Base-by-base conservation (phyloP, 2,329 filamentous ascomycete genomes). In the Tolypocladium ovalisporum region DNA sequence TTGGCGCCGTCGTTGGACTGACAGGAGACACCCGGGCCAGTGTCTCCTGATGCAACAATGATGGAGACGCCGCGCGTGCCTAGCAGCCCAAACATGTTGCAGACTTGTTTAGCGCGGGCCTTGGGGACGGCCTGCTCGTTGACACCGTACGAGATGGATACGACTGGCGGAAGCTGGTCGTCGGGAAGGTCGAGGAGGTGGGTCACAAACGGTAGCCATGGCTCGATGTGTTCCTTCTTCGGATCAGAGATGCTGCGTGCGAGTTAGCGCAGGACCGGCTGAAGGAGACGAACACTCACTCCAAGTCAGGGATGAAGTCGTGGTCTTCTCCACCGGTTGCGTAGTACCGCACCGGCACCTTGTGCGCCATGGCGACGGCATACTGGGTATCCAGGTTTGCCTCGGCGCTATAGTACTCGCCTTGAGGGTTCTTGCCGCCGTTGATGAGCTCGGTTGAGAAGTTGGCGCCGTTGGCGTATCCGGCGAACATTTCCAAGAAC, bases 141-240 rank as follows among this genome's bases (percentile, higher is more conserved):
- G 62, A 88, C 85, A 32, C 84, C 85, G 65, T 89, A 90, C 0
- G 85, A 89, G n/a, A 84, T 86, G 44, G 79, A 80, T 47, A 90
- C 76, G 22, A 88, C 81, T 4, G 81, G 77, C 0, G 87, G 86
- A 0, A 89, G 73, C 22, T 80, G 67, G 3, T 74, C 67, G 59
- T 82, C 77, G 1, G 75, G 68, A 24, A 85, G 75, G 24, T 72
- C 67, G 3, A 87, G 72, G 12, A 89, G 74, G 66, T 85, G 81
- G 57, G 79, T 76, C 7, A 86, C 76, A 68, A 86, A 84, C 19
- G 79, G 79, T 3, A 89, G 74, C 67, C 85, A 90, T 0, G 85
- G 85, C 71, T 89, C 86, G 62, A 88, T 85, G 12, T 72, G 72
- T 59, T 64, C 40, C 52, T 72, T 39, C 66, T 73, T 40, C 67